A percentile compares a stretch with the other conserved stretches of the same genome.
Evolutionary conservation across 2,329 filamentous ascomycete species (phyloP).

Genomic region (Fusarium bulbicola): DNA sequence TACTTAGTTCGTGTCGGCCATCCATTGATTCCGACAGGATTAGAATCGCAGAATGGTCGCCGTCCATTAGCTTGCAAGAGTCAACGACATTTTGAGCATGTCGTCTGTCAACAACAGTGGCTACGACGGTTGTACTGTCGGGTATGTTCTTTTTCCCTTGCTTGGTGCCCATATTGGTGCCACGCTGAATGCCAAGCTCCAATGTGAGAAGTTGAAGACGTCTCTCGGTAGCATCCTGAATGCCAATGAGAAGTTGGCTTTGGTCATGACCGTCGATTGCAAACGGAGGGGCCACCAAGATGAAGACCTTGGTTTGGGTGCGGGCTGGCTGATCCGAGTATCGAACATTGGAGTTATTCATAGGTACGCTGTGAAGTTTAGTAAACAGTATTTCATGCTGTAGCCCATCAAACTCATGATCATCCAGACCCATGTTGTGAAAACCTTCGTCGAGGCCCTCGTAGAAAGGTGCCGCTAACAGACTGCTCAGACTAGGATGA

Average conservation of each 20-base stretch:
- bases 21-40: constrained; percentile 72
- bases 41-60: constrained; percentile 72
- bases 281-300: constrained; percentile 68
- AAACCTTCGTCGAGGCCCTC: constrained; percentile 76
- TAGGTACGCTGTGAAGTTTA: constrained; percentile 73
- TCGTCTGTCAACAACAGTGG: constrained; percentile 58
- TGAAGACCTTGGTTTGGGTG: constrained; percentile 70
- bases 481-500: constrained; percentile 66
- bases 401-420: constrained; percentile 76
- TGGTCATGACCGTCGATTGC: constrained; percentile 62
- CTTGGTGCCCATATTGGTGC: constrained; percentile 41
- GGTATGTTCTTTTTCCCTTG: constrained; percentile 31
- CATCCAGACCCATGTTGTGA: constrained; percentile 76
- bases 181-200: constrained; percentile 58
- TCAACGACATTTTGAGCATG: constrained; percentile 75
- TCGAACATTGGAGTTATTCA: constrained; percentile 68
- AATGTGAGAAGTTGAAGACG: constrained; percentile 74
- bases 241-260: constrained; percentile 70
- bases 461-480: constrained; percentile 75
- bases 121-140: constrained; percentile 37
- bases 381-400: constrained; percentile 77
- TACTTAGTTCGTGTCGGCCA: constrained; percentile 72
- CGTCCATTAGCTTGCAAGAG: constrained; percentile 76
- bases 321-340: constrained; percentile 65
- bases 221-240: constrained; percentile 74